Conservation (phyloP, 768 basidiomycete genomes). For the Termitomyces heimii region DNA sequence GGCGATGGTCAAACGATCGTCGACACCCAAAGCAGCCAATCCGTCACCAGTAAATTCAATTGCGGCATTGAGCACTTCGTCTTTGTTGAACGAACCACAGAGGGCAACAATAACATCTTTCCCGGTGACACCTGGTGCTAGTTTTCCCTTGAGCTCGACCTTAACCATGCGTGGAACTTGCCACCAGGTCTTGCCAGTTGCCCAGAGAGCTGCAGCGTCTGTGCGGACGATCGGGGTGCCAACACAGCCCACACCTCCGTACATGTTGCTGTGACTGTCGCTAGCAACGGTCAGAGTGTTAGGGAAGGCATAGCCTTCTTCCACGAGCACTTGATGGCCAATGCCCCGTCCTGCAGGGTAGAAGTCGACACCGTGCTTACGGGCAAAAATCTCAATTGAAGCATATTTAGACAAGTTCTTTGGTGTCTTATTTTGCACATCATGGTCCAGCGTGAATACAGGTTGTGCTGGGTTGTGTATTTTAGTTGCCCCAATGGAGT, state of each 20-base stretch:
- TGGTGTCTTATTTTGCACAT: constrained; percentile 89
- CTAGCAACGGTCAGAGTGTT: constrained; percentile 92
- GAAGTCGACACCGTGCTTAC: constrained; percentile 83
- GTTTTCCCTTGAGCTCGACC: constrained; percentile 79
- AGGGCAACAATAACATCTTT: constrained; percentile 98
- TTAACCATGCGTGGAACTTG: constrained; percentile 96
- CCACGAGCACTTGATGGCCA: constrained; percentile 95
- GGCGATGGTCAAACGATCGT: constrained; percentile 94
- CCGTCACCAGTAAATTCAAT: constrained; percentile 96
- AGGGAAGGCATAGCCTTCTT: constrained; percentile 98
- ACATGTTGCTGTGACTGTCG: constrained; percentile 98
- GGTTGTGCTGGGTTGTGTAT: constrained; percentile 79
- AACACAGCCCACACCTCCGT: constrained; percentile 95
- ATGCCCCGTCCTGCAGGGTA: constrained; percentile 98
- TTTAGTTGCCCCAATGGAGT: constrained; percentile 85
- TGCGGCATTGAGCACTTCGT: constrained; percentile 95
- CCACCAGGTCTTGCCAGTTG: constrained; percentile 99
- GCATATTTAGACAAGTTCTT: constrained; percentile 94
- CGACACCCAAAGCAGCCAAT: constrained; percentile 67
- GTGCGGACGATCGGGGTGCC: constrained; percentile 97
- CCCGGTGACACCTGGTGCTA: constrained; percentile 88
- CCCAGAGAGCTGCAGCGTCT: constrained; percentile 94
- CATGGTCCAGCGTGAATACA: constrained; percentile 97
- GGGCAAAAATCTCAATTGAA: constrained; percentile 86
- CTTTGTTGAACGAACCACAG: constrained; percentile 92